These are phyloP conservation scores for Naganishia vaughanmartiniae DNA, from an alignment of 768 basidiomycete species.

Conservation along the genomic window DNA sequence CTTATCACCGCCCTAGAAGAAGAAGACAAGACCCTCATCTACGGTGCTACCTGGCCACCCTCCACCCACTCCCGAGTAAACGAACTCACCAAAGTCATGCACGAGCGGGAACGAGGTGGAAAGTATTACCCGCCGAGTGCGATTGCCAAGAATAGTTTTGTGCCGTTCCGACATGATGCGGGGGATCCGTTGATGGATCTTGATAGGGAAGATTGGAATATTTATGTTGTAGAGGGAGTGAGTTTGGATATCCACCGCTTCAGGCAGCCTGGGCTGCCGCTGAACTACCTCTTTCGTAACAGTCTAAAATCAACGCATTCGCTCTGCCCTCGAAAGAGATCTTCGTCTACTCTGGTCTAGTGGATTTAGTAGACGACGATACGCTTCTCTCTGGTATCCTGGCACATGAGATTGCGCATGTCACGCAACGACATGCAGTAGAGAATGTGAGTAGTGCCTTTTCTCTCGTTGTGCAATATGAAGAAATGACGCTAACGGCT, in stretches of 20 bases:
- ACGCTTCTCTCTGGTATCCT: constrained; percentile 55
- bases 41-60: constrained; percentile 50
- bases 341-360: constrained; percentile 56
- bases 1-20: constrained; percentile 54
- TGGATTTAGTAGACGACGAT: constrained; percentile 54
- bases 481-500: neutral
- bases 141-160: constrained; percentile 42
- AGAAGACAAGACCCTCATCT: constrained; percentile 44
- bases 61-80: constrained; percentile 18
- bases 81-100: constrained; percentile 42
- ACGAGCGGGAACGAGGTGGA: constrained; percentile 39
- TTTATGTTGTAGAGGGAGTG: constrained; percentile 55
- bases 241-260: constrained; percentile 20
- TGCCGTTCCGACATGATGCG: constrained; percentile 53
- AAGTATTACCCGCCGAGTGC: constrained; percentile 39
- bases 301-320: constrained; percentile 55
- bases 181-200: constrained; percentile 55
- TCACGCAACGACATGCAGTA: constrained; percentile 55
- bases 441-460: constrained; percentile 53
- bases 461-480: neutral
- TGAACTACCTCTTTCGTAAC: neutral
- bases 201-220: constrained; percentile 52
- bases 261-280: neutral
- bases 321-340: constrained; percentile 55
- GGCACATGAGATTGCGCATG: constrained; percentile 55